Evolutionary conservation across 495 filamentous ascomycete species (phyloP).

Genomic region (Podospora comata): DNA sequence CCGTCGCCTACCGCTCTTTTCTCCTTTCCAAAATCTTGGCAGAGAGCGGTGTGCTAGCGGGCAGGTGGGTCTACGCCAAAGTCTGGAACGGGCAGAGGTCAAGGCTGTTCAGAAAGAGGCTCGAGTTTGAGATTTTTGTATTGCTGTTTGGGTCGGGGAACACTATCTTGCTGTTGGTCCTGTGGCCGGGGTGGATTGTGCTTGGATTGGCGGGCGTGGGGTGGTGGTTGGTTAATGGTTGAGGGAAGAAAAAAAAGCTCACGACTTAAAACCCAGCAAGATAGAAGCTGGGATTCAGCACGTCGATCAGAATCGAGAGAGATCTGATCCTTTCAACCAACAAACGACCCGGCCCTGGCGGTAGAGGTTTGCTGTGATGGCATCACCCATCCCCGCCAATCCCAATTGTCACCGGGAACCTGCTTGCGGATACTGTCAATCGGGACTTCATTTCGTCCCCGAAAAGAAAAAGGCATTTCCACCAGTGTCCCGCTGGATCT

Average conservation of each 20-base stretch:
- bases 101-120: conserved; percentile 36
- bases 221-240: conserved; percentile 22
- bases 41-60: not conserved
- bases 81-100: conserved; percentile 35
- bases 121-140: conserved; percentile 45
- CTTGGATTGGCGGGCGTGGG: conserved; percentile 25
- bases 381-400: not conserved
- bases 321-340: too few species aligned
- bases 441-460: conserved; percentile 19
- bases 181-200: conserved; percentile 51
- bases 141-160: conserved; percentile 44
- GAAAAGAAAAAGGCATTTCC: conserved; percentile 95
- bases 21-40: conserved; percentile 16
- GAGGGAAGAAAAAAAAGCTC: conserved; percentile 22
- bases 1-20: conserved; percentile 23
- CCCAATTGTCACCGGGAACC: not conserved
- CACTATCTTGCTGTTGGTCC: conserved; percentile 39
- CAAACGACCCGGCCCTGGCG: too few species aligned
- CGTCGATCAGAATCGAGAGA: not conserved
- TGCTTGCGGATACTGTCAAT: not conserved
- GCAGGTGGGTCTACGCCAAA: not conserved
- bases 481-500: conserved; percentile 74
- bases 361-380: too few species aligned
- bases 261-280: too few species aligned
- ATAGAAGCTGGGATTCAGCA: not conserved